These are phyloP conservation scores for Aristolochia contorta DNA, from an alignment of 164 flowering plant genomes.

Conservation along the genomic window DNA sequence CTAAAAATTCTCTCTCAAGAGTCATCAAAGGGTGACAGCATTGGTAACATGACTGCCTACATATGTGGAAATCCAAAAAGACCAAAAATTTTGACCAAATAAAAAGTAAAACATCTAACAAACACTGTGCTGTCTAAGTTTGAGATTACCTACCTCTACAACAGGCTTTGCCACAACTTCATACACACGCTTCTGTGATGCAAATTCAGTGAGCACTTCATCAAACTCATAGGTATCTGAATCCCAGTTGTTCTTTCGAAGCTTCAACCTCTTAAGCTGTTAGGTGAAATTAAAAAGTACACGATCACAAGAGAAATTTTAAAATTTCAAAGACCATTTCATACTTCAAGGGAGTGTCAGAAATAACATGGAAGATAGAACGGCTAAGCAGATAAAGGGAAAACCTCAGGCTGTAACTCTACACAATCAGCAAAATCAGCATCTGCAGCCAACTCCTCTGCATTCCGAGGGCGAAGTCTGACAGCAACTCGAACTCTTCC, in stretches of 20 bases:
- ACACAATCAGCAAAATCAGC: conserved; percentile 99
- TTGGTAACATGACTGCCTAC: neutral
- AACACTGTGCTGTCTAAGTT: neutral
- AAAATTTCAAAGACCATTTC: neutral
- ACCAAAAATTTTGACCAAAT: neutral
- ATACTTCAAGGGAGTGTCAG: neutral
- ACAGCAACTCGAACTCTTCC: conserved; percentile 97
- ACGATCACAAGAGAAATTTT: neutral
- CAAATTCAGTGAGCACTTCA: conserved; percentile 93
- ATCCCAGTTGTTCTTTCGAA: conserved; percentile 94
- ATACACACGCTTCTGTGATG: conserved; percentile 96
- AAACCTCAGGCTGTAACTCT: conserved; percentile 43
- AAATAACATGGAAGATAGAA: neutral
- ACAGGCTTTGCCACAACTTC: conserved; percentile 99
- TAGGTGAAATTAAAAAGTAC: conserved; percentile 6
- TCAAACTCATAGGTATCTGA: conserved; percentile 90
- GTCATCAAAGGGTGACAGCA: too few species aligned
- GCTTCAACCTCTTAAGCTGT: conserved; percentile 91
- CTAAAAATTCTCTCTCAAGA: too few species aligned
- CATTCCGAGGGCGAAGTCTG: conserved; percentile 77
- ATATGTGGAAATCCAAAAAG: neutral
- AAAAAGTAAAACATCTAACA: too few species aligned
- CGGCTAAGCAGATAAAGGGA: neutral
- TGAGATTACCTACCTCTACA: conserved; percentile 58
- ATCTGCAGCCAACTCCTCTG: conserved; percentile 78